Conservation (phyloP, 2,329 filamentous ascomycete species). For the Pseudovirgaria hyperparasitica region DNA sequence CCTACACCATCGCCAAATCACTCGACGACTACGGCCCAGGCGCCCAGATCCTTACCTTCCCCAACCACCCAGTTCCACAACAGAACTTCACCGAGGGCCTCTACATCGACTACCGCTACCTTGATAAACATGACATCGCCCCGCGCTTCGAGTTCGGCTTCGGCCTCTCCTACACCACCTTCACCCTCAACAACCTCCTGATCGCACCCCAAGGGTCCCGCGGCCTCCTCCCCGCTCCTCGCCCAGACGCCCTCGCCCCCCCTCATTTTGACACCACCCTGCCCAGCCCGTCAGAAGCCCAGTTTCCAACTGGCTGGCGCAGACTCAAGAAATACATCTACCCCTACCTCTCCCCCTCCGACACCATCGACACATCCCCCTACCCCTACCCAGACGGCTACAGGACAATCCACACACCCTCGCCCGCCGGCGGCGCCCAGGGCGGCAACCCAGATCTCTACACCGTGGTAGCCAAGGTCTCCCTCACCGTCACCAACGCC, state of each 20-base stretch:
- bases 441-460: constrained; percentile 57
- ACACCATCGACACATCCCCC: constrained; percentile 31
- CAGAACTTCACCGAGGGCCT: constrained; percentile 74
- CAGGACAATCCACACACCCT: constrained; percentile 31
- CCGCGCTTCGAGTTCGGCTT: constrained; percentile 81
- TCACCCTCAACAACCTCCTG: constrained; percentile 46
- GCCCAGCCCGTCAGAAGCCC: constrained; percentile 41
- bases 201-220: constrained; percentile 32
- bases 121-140: constrained; percentile 61
- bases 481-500: constrained; percentile 46
- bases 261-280: constrained; percentile 39
- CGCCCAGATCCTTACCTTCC: constrained; percentile 55
- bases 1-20: constrained; percentile 71
- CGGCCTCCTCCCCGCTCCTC: constrained; percentile 16
- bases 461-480: constrained; percentile 39
- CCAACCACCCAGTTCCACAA: constrained; percentile 60
- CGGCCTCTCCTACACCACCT: constrained; percentile 70
- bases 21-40: constrained; percentile 65
- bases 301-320: constrained; percentile 50
- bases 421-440: constrained; percentile 55
- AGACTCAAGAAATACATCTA: constrained; percentile 59
- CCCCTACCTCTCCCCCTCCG: constrained; percentile 47
- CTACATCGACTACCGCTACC: constrained; percentile 81
- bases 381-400: constrained; percentile 46
- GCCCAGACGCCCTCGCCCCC: constrained; percentile 22